phyloP scores from a whole-genome alignment of 352 stramenopile species.

The Pythium monospermum region DNA sequence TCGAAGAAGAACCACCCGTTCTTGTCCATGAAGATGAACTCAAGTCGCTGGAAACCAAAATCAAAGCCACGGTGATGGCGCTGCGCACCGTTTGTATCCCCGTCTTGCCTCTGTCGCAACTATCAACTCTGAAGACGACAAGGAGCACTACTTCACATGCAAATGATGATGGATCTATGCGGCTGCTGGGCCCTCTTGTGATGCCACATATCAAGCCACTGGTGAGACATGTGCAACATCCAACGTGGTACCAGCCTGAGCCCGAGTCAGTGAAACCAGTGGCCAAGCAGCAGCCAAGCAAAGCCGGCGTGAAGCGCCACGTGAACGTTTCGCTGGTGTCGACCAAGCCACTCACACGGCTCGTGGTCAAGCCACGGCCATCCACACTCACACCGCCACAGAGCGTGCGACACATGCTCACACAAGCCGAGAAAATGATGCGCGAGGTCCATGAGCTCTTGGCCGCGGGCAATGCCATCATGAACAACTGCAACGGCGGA shows the following conservation, averaged over 20 bases:
- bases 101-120: too few relatives aligned
- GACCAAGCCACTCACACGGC: slow-evolving; percentile 9
- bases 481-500: background rate
- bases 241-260: background rate
- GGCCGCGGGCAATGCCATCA: slow-evolving; percentile 13
- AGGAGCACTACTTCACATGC: too few relatives aligned
- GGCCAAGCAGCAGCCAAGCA: background rate
- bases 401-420: slow-evolving; percentile 24
- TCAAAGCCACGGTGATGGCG: too few relatives aligned
- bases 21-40: too few relatives aligned
- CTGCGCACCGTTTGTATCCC: too few relatives aligned
- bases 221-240: slow-evolving; percentile 1
- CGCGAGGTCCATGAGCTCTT: slow-evolving; percentile 22
- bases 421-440: slow-evolving; percentile 28
- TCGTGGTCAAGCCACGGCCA: slow-evolving; percentile 19
- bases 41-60: too few relatives aligned
- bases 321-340: slow-evolving; percentile 8
- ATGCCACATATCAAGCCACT: slow-evolving; percentile 11
- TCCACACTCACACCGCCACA: slow-evolving; percentile 13
- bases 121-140: too few relatives aligned
- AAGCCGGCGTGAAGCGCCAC: slow-evolving; percentile 6
- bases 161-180: too few relatives aligned
- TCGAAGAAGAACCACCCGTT: too few relatives aligned
- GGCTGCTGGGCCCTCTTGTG: slow-evolving; percentile 3
- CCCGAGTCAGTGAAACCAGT: background rate